Evolutionary conservation across 805 yeast genomes (phyloP).

Genomic region (Starmerella roubikii): DNA sequence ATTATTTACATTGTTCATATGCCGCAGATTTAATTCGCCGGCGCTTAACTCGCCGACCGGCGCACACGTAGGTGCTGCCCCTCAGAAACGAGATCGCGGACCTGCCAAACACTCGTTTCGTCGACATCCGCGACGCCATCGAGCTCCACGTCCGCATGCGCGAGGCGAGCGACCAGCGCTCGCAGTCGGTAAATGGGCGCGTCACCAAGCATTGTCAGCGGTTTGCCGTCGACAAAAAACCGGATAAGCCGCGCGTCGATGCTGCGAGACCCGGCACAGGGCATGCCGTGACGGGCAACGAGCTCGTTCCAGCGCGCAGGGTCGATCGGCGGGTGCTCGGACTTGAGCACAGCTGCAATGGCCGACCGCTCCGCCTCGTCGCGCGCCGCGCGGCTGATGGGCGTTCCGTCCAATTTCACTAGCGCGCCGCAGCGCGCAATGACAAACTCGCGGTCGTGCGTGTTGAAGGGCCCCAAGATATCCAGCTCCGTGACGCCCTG

Average conservation of each 20-base stretch:
- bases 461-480: slow-evolving; percentile 32
- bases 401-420: slow-evolving; percentile 44
- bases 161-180: slow-evolving; percentile 4
- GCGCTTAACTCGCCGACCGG: background rate
- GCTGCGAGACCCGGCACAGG: slow-evolving; percentile 7
- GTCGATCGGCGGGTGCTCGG: slow-evolving; percentile 15
- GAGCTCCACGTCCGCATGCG: background rate
- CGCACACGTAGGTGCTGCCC: background rate
- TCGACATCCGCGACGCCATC: slow-evolving; percentile 1
- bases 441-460: slow-evolving; percentile 24
- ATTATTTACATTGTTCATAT: too few relatives aligned
- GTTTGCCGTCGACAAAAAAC: slow-evolving; percentile 12
- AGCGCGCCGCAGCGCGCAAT: slow-evolving; percentile 36
- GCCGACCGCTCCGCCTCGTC: slow-evolving; percentile 57
- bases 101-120: background rate
- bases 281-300: slow-evolving; percentile 27
- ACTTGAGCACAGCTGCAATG: slow-evolving; percentile 35
- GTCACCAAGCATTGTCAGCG: slow-evolving; percentile 20
- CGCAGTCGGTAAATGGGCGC: slow-evolving; percentile 28
- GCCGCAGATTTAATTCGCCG: too few relatives aligned
- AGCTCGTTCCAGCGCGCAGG: slow-evolving; percentile 33
- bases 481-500: slow-evolving; percentile 31
- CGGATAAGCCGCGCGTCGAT: slow-evolving; percentile 15
- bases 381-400: slow-evolving; percentile 35
- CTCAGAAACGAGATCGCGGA: slow-evolving; percentile 1